Conservation (phyloP, 768 basidiomycete genomes). For the Rhodocollybia butyracea region DNA sequence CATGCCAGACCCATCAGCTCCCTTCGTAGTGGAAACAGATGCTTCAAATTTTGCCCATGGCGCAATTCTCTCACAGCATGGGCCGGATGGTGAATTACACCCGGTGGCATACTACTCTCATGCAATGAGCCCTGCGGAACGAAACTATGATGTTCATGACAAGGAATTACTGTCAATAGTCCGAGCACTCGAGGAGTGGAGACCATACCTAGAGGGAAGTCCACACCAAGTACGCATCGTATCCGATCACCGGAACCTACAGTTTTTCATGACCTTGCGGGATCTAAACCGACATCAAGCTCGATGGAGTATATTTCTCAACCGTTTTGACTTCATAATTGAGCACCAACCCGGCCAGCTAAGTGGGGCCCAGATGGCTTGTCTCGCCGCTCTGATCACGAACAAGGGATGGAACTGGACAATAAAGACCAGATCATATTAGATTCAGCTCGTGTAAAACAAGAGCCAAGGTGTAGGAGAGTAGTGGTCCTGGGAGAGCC, state of each 20-base stretch:
- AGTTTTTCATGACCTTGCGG: conserved; percentile 26
- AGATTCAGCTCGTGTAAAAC: too few species aligned
- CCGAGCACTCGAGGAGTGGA: conserved; percentile 20
- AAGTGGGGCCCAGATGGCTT: too few species aligned
- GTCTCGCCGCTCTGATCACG: too few species aligned
- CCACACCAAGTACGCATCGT: conserved; percentile 16
- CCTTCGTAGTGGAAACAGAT: conserved; percentile 22
- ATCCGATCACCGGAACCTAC: conserved; percentile 31
- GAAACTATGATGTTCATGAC: conserved; percentile 39
- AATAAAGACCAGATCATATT: too few species aligned
- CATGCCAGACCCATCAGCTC: conserved; percentile 10
- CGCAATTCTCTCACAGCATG: conserved; percentile 23
- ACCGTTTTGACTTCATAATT: conserved; percentile 14
- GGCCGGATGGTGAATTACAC: conserved; percentile 15
- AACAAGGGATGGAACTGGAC: too few species aligned
- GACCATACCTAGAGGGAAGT: conserved; percentile 21
- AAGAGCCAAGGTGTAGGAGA: too few species aligned
- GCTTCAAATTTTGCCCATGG: conserved; percentile 27
- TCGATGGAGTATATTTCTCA: conserved; percentile 24
- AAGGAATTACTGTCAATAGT: conserved; percentile 41
- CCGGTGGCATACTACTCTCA: conserved; percentile 29
- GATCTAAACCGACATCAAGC: conserved; percentile 30
- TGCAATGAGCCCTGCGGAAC: conserved; percentile 23
- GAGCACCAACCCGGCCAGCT: too few species aligned
- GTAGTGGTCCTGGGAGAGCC: too few species aligned